phyloP scores from a whole-genome alignment of 2,329 filamentous ascomycete species.

The Metarhizium rileyi region DNA sequence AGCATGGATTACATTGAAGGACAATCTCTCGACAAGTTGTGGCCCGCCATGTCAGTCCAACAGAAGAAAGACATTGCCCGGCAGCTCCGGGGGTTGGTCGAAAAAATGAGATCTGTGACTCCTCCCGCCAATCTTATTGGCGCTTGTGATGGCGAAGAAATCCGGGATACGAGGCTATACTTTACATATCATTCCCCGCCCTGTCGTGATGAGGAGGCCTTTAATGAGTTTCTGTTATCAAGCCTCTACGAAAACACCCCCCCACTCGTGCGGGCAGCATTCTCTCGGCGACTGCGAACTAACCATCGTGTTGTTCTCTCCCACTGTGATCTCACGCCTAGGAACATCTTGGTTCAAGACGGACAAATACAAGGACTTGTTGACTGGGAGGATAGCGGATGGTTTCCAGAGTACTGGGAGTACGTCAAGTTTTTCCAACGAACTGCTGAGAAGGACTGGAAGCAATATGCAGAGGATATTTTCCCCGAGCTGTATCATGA shows the following conservation, averaged over 20 bases:
- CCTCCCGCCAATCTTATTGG: slow-evolving; percentile 15
- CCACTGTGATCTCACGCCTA: slow-evolving; percentile 37
- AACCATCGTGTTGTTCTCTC: slow-evolving; percentile 32
- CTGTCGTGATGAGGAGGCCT: slow-evolving; percentile 14
- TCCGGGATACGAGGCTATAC: slow-evolving; percentile 16
- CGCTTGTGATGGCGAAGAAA: slow-evolving; percentile 15
- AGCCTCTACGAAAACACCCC: slow-evolving; percentile 11
- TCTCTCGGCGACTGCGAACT: slow-evolving; percentile 14
- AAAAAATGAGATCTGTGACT: slow-evolving; percentile 15
- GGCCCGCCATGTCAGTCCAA: slow-evolving; percentile 13
- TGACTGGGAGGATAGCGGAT: slow-evolving; percentile 38
- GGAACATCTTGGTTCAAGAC: slow-evolving; percentile 33
- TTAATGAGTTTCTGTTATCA: slow-evolving; percentile 16
- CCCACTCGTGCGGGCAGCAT: slow-evolving; percentile 11
- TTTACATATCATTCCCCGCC: slow-evolving; percentile 13
- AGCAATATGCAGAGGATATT: slow-evolving; percentile 14
- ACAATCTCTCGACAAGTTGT: slow-evolving; percentile 16
- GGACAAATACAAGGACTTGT: slow-evolving; percentile 31
- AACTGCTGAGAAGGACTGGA: slow-evolving; percentile 13
- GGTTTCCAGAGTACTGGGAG: slow-evolving; percentile 35
- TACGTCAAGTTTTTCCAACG: slow-evolving; percentile 23
- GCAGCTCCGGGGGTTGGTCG: slow-evolving; percentile 17
- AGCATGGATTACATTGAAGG: slow-evolving; percentile 18
- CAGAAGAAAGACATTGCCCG: slow-evolving; percentile 13
- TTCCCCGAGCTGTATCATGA: slow-evolving; percentile 16